Base-by-base conservation (phyloP, 345 rosid species). In the Durio zibethinus region DNA sequence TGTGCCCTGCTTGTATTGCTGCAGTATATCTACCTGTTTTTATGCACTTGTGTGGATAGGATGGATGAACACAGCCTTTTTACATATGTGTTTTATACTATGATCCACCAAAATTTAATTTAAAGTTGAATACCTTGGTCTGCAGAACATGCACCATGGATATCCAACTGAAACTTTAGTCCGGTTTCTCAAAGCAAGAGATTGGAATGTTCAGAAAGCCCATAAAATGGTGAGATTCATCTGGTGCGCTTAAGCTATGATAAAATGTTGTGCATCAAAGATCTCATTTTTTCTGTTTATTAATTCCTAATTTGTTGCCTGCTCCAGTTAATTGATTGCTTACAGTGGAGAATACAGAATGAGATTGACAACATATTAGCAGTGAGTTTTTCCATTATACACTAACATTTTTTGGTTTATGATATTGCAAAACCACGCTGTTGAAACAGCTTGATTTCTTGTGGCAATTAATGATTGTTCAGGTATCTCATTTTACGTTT, bases 141-240 rank as follows among this genome's bases (percentile, higher is more conserved):
- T 86, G 73, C 90, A 97, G 98, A 94, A 87, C 82, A 73, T 97
- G 76, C 99, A 97, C 81, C 99, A 94, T 73, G 99, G 98, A 7
- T 87, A 84, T 86, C 87, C 90, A 7, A 80, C 80, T 21, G 97
- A 92, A 88, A 89, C 86, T 36, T 82, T 92, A 81, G 71, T 72
- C 62, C 97, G 97, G 71, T 97, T 94, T 80, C 91, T 97, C 62
- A 94, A 88, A 86, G 99, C 99, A 9, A 90, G 99, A 77, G 97
- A 97, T 33, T 88, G 95, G 90, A 88, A 91, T 89, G 94, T 94
- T 56, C 78, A 82, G 47, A 92, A 89, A 84, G 97, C 98, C 68
- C 90, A 92, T 85, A 85, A 86, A 90, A 92, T 97, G 99, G 99
- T 96, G 80, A 76, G 89, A 50, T 59, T 50, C 68, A 72, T 73